Evolutionary conservation across 2,329 filamentous ascomycete genomes (phyloP).

Genomic region (Trichothecium roseum): DNA sequence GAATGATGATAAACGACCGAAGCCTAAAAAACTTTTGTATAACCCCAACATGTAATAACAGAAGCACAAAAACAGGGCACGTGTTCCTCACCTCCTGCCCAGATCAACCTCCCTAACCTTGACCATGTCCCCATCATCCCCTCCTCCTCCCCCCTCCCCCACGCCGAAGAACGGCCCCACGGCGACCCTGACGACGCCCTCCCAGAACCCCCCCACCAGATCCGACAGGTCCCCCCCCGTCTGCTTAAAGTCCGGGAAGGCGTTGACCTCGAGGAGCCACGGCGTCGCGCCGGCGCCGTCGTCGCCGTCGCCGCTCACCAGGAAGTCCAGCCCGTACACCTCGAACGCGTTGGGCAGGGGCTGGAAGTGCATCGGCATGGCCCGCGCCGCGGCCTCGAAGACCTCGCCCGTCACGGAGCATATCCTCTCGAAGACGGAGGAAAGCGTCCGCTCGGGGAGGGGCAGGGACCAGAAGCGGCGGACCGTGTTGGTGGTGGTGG

Average conservation of each 20-base stretch:
- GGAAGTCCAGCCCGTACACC: constrained; percentile 81
- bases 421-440: constrained; percentile 62
- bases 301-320: constrained; percentile 55
- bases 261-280: constrained; percentile 86
- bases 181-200: constrained; percentile 57
- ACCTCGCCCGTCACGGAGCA: constrained; percentile 61
- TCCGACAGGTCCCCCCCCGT: constrained; percentile 70
- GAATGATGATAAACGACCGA: no score
- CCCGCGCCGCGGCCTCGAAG: constrained; percentile 77
- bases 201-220: constrained; percentile 68
- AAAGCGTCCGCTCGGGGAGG: constrained; percentile 41
- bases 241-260: constrained; percentile 92
- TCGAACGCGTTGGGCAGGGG: constrained; percentile 83
- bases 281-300: no score
- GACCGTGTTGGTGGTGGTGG: constrained; percentile 50
- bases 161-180: constrained; percentile 57
- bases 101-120: constrained; percentile 43
- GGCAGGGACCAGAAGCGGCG: constrained; percentile 62
- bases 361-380: constrained; percentile 87
- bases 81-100: constrained; percentile 29
- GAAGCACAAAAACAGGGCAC: no score
- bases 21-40: no score
- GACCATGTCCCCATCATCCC: constrained; percentile 33
- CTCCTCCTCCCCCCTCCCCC: constrained; percentile 11
- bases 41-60: no score